phyloP scores from a whole-genome alignment of 2,329 filamentous ascomycete species.

The Cladosporium sp. region DNA sequence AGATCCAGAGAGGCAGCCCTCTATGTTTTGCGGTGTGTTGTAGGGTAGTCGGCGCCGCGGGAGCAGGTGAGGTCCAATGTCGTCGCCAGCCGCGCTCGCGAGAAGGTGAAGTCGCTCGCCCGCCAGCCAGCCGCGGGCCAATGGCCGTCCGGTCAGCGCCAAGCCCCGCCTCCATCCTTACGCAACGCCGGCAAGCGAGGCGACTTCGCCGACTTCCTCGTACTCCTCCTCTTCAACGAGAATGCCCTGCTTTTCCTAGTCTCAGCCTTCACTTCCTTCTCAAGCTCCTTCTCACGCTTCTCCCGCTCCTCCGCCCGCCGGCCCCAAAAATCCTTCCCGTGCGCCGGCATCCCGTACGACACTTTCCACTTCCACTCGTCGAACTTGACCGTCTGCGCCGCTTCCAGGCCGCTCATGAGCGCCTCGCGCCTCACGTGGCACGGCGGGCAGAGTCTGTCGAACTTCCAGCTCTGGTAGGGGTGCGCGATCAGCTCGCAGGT shows the following conservation, averaged over 20 bases:
- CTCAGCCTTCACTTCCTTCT: slow-evolving; percentile 15
- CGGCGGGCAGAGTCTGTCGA: slow-evolving; percentile 29
- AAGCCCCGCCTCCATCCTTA: neutral
- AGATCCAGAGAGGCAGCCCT: neutral
- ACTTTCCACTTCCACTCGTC: slow-evolving; percentile 39
- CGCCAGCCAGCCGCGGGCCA: neutral
- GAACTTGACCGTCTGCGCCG: slow-evolving; percentile 26
- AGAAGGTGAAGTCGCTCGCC: slow-evolving; percentile 6
- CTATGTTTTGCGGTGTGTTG: neutral
- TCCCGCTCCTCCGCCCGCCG: slow-evolving; percentile 22
- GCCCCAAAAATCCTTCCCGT: slow-evolving; percentile 25
- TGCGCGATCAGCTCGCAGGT: slow-evolving; percentile 28
- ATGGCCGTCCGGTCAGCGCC: slow-evolving; percentile 1
- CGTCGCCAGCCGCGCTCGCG: neutral
- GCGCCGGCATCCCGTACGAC: slow-evolving; percentile 30
- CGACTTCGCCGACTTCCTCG: slow-evolving; percentile 12
- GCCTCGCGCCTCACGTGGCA: slow-evolving; percentile 26
- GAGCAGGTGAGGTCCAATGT: neutral
- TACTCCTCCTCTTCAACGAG: slow-evolving; percentile 19
- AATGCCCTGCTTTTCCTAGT: slow-evolving; percentile 20
- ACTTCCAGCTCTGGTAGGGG: slow-evolving; percentile 31
- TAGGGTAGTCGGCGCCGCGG: neutral
- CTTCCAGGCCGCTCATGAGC: slow-evolving; percentile 24
- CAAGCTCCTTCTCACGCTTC: slow-evolving; percentile 15
- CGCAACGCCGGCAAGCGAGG: neutral